Percentiles rank a stretch among this genome's conserved stretches.
Evolutionary conservation across 768 basidiomycete species (phyloP).

Genomic region (Naganishia vaughanmartiniae): DNA sequence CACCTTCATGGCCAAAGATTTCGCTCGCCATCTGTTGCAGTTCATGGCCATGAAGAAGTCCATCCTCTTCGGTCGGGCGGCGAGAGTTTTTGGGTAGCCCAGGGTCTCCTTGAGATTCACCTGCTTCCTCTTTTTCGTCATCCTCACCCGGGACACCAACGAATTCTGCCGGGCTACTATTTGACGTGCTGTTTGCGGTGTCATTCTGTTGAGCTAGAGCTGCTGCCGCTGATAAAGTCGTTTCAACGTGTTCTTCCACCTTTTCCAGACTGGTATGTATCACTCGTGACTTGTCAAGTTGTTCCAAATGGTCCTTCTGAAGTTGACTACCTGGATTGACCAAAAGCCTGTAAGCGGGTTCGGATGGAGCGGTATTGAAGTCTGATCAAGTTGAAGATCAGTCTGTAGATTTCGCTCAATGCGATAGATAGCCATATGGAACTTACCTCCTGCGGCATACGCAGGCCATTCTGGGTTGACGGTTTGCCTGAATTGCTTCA

Average conservation of each 20-base stretch:
- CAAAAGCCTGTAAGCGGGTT: conserved; percentile 76
- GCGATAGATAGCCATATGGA: not conserved
- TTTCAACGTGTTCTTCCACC: conserved; percentile 29
- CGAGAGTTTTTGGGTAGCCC: conserved; percentile 72
- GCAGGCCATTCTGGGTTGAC: conserved; percentile 64
- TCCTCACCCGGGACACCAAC: conserved; percentile 35
- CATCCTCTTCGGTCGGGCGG: conserved; percentile 61
- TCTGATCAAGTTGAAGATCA: conserved; percentile 53
- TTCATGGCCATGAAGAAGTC: conserved; percentile 64
- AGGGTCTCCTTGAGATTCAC: conserved; percentile 53
- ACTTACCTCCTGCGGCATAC: conserved; percentile 64
- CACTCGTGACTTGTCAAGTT: conserved; percentile 62
- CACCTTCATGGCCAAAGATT: conserved; percentile 38
- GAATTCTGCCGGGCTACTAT: not conserved
- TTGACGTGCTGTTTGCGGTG: not conserved
- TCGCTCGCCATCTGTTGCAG: conserved; percentile 58
- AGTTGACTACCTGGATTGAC: conserved; percentile 60
- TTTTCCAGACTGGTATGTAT: conserved; percentile 49
- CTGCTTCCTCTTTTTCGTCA: conserved; percentile 53
- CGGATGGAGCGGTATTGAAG: conserved; percentile 82
- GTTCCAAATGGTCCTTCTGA: conserved; percentile 59
- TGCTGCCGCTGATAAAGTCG: not conserved
- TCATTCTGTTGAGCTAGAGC: not conserved
- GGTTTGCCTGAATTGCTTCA: conserved; percentile 59
- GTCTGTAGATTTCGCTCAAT: not conserved